These are phyloP conservation scores for Diplogelasinospora grovesii DNA, from an alignment of 495 filamentous ascomycete species.

Conservation along the genomic window DNA sequence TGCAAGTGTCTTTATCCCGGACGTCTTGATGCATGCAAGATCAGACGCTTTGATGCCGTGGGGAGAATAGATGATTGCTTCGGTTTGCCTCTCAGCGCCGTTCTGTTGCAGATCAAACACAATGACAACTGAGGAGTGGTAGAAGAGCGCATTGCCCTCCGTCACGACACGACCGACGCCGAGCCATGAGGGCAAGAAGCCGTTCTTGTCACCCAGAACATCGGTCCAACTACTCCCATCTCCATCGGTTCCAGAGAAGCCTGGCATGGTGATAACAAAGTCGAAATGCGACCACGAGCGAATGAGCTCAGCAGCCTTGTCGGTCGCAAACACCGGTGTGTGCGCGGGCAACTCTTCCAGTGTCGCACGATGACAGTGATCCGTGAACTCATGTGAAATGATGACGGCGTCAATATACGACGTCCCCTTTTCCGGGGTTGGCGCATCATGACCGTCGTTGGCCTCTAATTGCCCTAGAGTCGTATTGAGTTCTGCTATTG, in stretches of 20 bases:
- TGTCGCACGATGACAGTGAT: slow-evolving; percentile 51
- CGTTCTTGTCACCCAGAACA: slow-evolving; percentile 14
- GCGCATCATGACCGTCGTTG: too few relatives aligned
- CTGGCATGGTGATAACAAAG: slow-evolving; percentile 22
- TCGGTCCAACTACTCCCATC: slow-evolving; percentile 10
- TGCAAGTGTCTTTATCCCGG: slow-evolving; percentile 38
- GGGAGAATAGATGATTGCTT: slow-evolving; percentile 52
- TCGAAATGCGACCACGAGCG: slow-evolving; percentile 43
- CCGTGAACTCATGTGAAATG: slow-evolving; percentile 51
- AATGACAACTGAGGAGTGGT: slow-evolving; percentile 48
- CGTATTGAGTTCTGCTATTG: slow-evolving; percentile 29
- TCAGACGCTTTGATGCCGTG: slow-evolving; percentile 43
- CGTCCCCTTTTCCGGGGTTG: slow-evolving; percentile 22
- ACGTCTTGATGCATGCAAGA: slow-evolving; percentile 25
- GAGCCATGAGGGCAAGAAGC: slow-evolving; percentile 45
- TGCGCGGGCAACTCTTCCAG: slow-evolving; percentile 38
- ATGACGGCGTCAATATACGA: slow-evolving; percentile 39
- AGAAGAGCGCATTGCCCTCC: slow-evolving; percentile 37
- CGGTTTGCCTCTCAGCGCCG: slow-evolving; percentile 18
- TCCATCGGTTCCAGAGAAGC: slow-evolving; percentile 3
- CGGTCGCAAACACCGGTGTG: slow-evolving; percentile 45
- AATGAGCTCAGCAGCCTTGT: slow-evolving; percentile 41
- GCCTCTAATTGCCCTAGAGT: slow-evolving; percentile 27
- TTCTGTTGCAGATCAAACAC: slow-evolving; percentile 24
- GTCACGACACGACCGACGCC: slow-evolving; percentile 40